Evolutionary conservation across 1,284 basidiomycete species (phyloP).

Genomic region (Tilletia indica): DNA sequence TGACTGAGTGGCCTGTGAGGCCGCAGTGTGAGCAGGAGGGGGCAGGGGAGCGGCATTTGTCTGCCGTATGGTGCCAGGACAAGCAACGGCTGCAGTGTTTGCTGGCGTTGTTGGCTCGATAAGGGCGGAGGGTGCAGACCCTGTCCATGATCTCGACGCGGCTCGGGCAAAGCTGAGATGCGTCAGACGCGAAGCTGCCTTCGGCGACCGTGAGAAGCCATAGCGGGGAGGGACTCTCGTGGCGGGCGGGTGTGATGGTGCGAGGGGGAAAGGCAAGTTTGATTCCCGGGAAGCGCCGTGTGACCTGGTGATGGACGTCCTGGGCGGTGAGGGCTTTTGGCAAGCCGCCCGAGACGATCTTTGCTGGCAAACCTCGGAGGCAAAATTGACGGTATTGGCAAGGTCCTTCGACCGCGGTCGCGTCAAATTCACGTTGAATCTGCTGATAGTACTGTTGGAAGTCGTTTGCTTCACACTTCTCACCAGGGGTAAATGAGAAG

Average conservation of each 20-base stretch:
- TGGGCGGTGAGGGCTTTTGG: neutral
- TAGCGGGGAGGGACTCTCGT: neutral
- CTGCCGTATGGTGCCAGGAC: neutral
- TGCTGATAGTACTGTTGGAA: neutral
- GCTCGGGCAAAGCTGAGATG: neutral
- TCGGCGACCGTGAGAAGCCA: neutral
- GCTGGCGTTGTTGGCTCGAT: slow-evolving; percentile 2
- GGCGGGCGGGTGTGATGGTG: neutral
- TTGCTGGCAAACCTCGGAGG: too few relatives aligned
- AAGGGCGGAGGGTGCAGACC: neutral
- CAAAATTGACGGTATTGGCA: neutral
- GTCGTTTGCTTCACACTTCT: neutral
- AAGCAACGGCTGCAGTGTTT: slow-evolving; percentile 2
- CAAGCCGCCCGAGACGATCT: neutral
- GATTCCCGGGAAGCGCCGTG: neutral
- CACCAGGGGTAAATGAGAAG: too few relatives aligned
- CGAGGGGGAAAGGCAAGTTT: neutral
- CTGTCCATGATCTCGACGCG: neutral
- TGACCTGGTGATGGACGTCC: neutral
- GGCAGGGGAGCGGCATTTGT: neutral
- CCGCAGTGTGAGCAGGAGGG: neutral
- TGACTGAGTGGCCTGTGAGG: too few relatives aligned
- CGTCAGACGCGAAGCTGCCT: neutral
- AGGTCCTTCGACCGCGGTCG: neutral
- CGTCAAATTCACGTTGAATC: neutral